Evolutionary conservation across 495 filamentous ascomycete genomes (phyloP).

Genomic region (Tuber brumale): DNA sequence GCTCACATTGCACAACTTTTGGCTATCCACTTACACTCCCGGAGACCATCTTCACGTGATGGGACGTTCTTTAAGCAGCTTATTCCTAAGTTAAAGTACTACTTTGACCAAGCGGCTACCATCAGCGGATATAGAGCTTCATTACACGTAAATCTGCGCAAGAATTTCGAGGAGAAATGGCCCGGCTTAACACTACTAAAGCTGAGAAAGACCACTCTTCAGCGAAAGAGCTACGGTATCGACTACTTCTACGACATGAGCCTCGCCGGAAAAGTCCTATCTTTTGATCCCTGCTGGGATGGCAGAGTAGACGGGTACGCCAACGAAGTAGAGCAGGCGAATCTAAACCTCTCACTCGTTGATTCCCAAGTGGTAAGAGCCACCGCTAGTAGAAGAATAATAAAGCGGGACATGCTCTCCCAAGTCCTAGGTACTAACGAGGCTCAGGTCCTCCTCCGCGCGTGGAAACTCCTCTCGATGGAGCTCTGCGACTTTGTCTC

Average conservation of each 20-base stretch:
- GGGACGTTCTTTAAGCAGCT: constrained; percentile 59
- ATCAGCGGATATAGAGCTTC: constrained; percentile 75
- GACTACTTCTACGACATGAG: constrained; percentile 76
- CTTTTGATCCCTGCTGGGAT: constrained; percentile 72
- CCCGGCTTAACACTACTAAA: constrained; percentile 59
- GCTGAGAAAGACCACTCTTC: constrained; percentile 68
- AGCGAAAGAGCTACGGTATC: constrained; percentile 56
- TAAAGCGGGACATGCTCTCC: background rate
- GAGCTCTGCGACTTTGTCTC: constrained; percentile 70
- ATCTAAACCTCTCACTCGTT: constrained; percentile 81
- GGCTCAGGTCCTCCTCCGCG: constrained; percentile 63
- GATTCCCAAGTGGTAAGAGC: constrained; percentile 79
- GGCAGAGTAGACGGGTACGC: constrained; percentile 61
- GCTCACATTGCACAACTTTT: constrained; percentile 79
- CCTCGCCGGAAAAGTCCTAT: constrained; percentile 65
- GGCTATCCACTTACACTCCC: constrained; percentile 81
- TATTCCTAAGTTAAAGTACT: constrained; percentile 67
- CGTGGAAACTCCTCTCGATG: constrained; percentile 82
- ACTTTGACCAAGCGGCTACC: constrained; percentile 63
- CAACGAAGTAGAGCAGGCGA: constrained; percentile 74
- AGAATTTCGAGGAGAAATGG: constrained; percentile 75
- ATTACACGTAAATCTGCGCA: constrained; percentile 72
- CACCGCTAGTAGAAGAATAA: background rate
- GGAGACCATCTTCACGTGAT: constrained; percentile 63
- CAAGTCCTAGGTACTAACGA: constrained; percentile 39